These are phyloP conservation scores for Yamadazyma insecticola DNA, from an alignment of 805 yeast genomes.

Conservation along the genomic window DNA sequence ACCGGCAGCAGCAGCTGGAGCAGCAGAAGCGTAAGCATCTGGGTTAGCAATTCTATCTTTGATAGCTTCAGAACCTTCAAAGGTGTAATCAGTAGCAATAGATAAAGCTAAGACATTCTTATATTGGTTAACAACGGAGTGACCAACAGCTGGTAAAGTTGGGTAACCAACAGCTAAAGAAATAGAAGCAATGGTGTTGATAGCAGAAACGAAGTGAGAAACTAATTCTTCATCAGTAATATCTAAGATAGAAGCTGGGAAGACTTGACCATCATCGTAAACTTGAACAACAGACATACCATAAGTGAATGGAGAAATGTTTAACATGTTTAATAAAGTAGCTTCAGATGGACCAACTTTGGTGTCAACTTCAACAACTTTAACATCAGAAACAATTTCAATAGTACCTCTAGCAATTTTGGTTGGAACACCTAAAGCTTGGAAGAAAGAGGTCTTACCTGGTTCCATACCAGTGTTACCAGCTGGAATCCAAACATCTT, in stretches of 20 bases:
- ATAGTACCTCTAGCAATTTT: constrained; percentile 99
- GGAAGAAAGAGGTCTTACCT: constrained; percentile 99
- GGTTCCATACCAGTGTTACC: constrained; percentile 99
- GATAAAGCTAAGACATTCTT: constrained; percentile 97
- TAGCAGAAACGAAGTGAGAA: constrained; percentile 86
- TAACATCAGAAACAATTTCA: constrained; percentile 96
- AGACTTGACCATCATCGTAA: constrained; percentile 97
- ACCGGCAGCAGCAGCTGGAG: constrained; percentile 92
- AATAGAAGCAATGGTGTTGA: constrained; percentile 89
- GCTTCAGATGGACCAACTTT: constrained; percentile 99
- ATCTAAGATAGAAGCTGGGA: constrained; percentile 95
- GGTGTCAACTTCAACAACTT: constrained; percentile 81
- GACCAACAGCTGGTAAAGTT: constrained; percentile 98
- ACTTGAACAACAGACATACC: constrained; percentile 97
- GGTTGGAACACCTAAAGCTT: constrained; percentile 99
- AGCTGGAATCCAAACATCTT: constrained; percentile 96
- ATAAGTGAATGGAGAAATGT: constrained; percentile 99
- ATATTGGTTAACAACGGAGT: constrained; percentile 98
- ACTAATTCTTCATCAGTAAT: constrained; percentile 97
- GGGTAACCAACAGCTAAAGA: constrained; percentile 99
- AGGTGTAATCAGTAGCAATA: constrained; percentile 97
- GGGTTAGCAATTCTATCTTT: constrained; percentile 99
- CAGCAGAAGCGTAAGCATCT: constrained; percentile 99
- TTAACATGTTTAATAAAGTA: constrained; percentile 95
- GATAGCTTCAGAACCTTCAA: constrained; percentile 98